A percentile compares a stretch with the other conserved stretches of the same genome.
These are phyloP conservation scores for Pseudocercospora pini-densiflorae DNA, from an alignment of 2,329 filamentous ascomycete genomes.

Conservation along the genomic window DNA sequence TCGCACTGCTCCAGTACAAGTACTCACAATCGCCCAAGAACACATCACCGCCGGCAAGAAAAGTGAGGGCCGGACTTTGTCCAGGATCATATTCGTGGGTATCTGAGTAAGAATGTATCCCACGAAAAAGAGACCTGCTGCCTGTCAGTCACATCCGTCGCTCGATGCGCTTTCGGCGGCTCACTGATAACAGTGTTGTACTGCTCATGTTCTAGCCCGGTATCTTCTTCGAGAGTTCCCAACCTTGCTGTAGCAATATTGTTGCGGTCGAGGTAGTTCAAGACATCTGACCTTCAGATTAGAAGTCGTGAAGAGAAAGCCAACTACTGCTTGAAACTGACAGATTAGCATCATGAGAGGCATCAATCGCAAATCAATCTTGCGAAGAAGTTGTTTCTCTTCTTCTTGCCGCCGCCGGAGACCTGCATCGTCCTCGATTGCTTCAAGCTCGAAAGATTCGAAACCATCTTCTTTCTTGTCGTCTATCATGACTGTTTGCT, in stretches of 20 bases:
- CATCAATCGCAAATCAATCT: neutral
- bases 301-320: too few species aligned
- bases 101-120: constrained; percentile 20
- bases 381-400: neutral
- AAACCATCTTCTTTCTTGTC: neutral
- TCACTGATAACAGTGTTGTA: constrained; percentile 15
- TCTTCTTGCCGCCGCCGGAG: neutral
- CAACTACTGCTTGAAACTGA: neutral
- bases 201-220: constrained; percentile 16
- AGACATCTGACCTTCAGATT: neutral
- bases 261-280: constrained; percentile 42
- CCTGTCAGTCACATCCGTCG: neutral
- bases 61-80: constrained; percentile 13
- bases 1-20: constrained; percentile 26
- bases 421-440: neutral
- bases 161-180: neutral
- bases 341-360: neutral
- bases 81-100: constrained; percentile 19
- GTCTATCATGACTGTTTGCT: too few species aligned
- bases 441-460: neutral
- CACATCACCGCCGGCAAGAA: constrained; percentile 13
- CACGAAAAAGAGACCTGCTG: constrained; percentile 17
- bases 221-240: constrained; percentile 39
- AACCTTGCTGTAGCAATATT: constrained; percentile 48
- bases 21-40: constrained; percentile 11